Base-by-base conservation (phyloP, 2,329 filamentous ascomycete species). In the Diaporthe ilicicola region DNA sequence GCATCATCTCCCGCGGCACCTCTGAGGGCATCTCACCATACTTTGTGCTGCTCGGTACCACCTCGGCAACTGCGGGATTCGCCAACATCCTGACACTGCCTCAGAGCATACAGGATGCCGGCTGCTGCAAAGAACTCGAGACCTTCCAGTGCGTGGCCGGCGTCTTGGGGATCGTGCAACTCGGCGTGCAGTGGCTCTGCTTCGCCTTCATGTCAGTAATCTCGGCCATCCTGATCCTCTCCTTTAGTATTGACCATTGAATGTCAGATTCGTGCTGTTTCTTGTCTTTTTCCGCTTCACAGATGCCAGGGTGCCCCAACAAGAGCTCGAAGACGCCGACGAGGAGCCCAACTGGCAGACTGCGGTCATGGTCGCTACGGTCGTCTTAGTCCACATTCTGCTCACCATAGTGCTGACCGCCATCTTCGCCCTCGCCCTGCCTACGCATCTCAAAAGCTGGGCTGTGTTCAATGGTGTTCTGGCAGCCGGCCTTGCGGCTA, bases 1-100 rank as follows among this genome's bases (percentile, higher is more conserved):
- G 96, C 77, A 98, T 99, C 82, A 93, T 97, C 75, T 86, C 89
- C 50, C 90, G 94, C 69, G 90, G 91, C 73, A 96, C 94, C 17
- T 97, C 95, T 27, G 95, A 97, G 80, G 96, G 96, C 73, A 95
- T 99, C 73, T 98, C 95, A 37, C 95, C 96, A 10, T 96, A 95
- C 82, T 99, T 97, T 79, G 91, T 99, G 74, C 89, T 98, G 2
- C 90, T 99, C n/a, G 96, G 96, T 72, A 94, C 93, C 32, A 95
- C 95, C 1, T 97, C 94, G 9, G 93, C 93, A 76, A 97, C 93
- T 65, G 93, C 93, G 59, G 93, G 93, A 32, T 94, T 99, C 77
- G 94, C 93, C 74, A 98, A 98, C 79, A 98, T 99, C 78, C 85
- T 98, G 67, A 92, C 94, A 0, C 89, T 97, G 17, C 93, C 94